Conservation (phyloP, 768 basidiomycete species). For the Serendipita vermifera region DNA sequence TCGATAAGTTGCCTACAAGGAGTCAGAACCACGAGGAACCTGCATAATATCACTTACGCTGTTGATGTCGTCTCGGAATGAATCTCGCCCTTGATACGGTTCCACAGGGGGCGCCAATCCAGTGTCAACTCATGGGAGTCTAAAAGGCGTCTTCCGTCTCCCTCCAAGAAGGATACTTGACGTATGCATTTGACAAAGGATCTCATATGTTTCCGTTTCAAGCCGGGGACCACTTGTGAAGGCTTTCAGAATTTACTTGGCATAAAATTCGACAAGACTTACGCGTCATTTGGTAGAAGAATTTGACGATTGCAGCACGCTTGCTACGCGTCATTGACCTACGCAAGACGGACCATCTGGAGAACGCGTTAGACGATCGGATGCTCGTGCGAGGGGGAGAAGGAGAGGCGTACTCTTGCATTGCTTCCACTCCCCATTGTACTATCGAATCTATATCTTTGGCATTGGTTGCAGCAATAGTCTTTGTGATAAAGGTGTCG, state of each 20-base stretch:
- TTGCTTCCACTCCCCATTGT: conserved; percentile 6
- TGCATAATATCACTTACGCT: conserved; percentile 22
- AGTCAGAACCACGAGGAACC: conserved; percentile 27
- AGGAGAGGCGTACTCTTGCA: conserved; percentile 4
- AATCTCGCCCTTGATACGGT: conserved; percentile 54
- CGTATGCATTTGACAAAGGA: background rate
- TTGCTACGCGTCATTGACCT: conserved; percentile 44
- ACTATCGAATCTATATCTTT: conserved; percentile 7
- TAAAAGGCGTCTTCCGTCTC: conserved; percentile 23
- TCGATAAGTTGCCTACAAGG: conserved; percentile 36
- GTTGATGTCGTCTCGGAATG: background rate
- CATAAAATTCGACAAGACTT: background rate
- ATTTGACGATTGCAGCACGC: conserved; percentile 55
- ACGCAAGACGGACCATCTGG: conserved; percentile 1
- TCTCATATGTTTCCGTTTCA: conserved; percentile 6
- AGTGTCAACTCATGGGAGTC: conserved; percentile 54
- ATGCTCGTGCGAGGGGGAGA: background rate
- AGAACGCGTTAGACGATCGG: background rate
- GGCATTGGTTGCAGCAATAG: conserved; percentile 1
- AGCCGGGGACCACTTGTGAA: background rate
- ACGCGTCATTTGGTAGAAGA: conserved; percentile 61
- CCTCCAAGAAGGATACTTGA: background rate
- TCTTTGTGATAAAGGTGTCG: conserved; percentile 3
- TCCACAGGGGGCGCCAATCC: conserved; percentile 68
- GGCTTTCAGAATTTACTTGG: background rate